Percentiles rank a stretch among this genome's conserved stretches.
Conservation (phyloP, 495 filamentous ascomycete species). For the Darksidea phi region DNA sequence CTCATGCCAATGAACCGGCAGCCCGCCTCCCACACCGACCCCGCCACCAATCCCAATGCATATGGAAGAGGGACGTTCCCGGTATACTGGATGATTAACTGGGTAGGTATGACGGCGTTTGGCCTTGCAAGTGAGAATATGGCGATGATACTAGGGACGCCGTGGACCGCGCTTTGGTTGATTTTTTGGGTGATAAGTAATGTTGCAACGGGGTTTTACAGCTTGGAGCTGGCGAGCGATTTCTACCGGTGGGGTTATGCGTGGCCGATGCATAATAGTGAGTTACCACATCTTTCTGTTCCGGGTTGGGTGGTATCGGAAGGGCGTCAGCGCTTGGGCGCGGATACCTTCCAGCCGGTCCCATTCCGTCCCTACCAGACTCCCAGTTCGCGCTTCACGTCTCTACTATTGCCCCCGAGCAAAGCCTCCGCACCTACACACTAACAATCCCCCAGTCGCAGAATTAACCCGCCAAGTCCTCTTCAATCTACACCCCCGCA, state of each 20-base stretch:
- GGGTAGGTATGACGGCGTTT: constrained; percentile 65
- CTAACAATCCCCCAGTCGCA: constrained; percentile 50
- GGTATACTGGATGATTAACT: constrained; percentile 77
- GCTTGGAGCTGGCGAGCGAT: constrained; percentile 55
- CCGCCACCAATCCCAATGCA: constrained; percentile 46
- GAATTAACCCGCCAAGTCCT: constrained; percentile 61
- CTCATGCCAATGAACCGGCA: constrained; percentile 51
- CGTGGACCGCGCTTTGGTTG: constrained; percentile 68
- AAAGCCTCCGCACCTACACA: no score
- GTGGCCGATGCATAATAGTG: constrained; percentile 67
- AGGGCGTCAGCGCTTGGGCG: no score
- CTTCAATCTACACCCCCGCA: constrained; percentile 60
- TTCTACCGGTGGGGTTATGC: constrained; percentile 71
- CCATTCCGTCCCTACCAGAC: no score
- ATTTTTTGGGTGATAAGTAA: constrained; percentile 79
- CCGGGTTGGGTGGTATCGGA: no score
- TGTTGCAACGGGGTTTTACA: constrained; percentile 64
- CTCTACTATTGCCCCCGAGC: no score
- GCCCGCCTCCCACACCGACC: constrained; percentile 46
- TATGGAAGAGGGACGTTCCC: constrained; percentile 62
- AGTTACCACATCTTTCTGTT: constrained; percentile 19
- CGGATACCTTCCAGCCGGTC: no score
- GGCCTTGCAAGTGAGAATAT: constrained; percentile 72
- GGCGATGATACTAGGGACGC: constrained; percentile 65
- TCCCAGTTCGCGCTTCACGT: no score